phyloP scores from a whole-genome alignment of 1,139 yeast genomes.

The Pichiaceae sp. region DNA sequence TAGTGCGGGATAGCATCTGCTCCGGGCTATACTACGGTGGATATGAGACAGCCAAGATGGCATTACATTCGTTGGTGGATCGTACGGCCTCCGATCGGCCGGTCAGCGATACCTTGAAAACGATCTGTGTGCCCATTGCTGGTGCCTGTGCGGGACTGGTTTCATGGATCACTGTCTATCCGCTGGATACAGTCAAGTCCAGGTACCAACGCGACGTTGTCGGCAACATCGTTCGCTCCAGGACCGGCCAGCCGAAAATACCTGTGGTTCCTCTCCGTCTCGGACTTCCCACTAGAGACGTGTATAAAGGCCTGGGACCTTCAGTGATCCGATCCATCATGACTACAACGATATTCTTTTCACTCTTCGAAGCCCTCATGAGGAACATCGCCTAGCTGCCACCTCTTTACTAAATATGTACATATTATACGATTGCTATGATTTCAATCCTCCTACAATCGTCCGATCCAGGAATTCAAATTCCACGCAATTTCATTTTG shows the following conservation, averaged over 20 bases:
- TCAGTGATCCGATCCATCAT: constrained; percentile 62
- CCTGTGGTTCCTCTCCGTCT: constrained; percentile 26
- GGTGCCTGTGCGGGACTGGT: constrained; percentile 78
- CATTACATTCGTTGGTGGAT: constrained; percentile 25
- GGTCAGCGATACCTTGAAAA: constrained; percentile 2
- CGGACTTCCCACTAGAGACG: constrained; percentile 32
- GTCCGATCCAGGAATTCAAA: no score
- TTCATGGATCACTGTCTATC: constrained; percentile 69
- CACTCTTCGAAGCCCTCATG: constrained; percentile 63
- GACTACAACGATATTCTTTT: constrained; percentile 70
- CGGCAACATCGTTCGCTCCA: constrained; percentile 48
- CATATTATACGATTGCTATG: neutral
- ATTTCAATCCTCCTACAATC: neutral
- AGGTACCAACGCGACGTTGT: constrained; percentile 68
- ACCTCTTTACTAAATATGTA: neutral
- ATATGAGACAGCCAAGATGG: constrained; percentile 58
- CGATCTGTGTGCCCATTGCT: constrained; percentile 37
- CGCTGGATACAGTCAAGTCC: constrained; percentile 73
- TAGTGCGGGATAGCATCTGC: constrained; percentile 60
- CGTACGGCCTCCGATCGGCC: neutral
- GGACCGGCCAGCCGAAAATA: constrained; percentile 34
- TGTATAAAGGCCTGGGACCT: constrained; percentile 74
- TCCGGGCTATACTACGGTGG: constrained; percentile 68
- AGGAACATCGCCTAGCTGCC: constrained; percentile 30
- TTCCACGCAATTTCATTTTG: no score